Evolutionary conservation across 176 grass and related monocot genomes (phyloP).

Genomic region (Otatea glauca): DNA sequence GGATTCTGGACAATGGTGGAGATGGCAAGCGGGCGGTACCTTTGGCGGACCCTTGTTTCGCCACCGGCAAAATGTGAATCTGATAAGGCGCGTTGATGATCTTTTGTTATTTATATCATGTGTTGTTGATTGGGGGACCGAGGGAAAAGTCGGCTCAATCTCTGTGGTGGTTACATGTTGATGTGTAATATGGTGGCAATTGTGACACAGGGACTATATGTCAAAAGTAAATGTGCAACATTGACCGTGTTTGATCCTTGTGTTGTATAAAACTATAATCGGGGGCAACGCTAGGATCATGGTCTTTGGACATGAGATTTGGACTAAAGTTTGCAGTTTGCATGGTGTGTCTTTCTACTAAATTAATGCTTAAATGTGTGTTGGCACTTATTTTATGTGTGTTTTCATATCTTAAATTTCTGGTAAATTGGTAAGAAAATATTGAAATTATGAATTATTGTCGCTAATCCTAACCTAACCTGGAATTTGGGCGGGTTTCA

Average conservation of each 20-base stretch:
- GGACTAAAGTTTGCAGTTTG: not conserved
- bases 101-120: conserved; percentile 3
- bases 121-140: not conserved
- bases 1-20: conserved; percentile 89
- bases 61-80: conserved; percentile 39
- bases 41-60: conserved; percentile 75
- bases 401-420: too few relatives aligned
- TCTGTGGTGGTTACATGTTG: not conserved
- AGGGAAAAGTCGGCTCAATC: not conserved
- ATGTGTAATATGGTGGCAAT: not conserved
- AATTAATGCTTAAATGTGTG: not conserved
- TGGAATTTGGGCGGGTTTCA: too few relatives aligned
- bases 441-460: too few relatives aligned
- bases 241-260: conserved; percentile 34
- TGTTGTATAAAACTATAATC: conserved; percentile 1
- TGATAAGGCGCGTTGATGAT: conserved; percentile 49
- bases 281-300: not conserved
- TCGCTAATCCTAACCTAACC: too few relatives aligned
- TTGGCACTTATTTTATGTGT: too few relatives aligned
- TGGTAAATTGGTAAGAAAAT: too few relatives aligned
- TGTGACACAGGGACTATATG: conserved; percentile 12
- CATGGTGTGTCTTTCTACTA: not conserved
- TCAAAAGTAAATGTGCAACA: conserved; percentile 31
- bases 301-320: not conserved
- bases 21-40: conserved; percentile 86